Percentiles rank a stretch among this genome's conserved stretches.
Conservation (phyloP, 495 filamentous ascomycete species). For the Apiosordaria backusii region DNA sequence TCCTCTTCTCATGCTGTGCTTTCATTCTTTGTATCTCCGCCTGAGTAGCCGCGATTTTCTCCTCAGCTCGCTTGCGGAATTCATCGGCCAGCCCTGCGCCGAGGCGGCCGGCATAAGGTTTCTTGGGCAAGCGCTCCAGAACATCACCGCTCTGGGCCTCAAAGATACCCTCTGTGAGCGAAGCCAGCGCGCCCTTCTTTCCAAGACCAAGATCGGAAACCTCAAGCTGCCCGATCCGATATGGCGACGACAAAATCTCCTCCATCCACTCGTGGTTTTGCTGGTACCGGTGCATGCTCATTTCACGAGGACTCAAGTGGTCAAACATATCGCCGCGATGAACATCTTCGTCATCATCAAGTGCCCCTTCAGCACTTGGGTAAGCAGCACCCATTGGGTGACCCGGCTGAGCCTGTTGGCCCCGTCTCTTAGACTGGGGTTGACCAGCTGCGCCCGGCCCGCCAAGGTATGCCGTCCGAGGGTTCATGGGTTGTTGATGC, state of each 20-base stretch:
- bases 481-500: constrained; percentile 42
- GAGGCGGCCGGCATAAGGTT: constrained; percentile 57
- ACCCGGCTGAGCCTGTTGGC: constrained; percentile 7
- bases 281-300: constrained; percentile 77
- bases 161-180: constrained; percentile 74
- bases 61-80: constrained; percentile 69
- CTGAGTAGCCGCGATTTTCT: constrained; percentile 60
- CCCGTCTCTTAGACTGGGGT: constrained; percentile 47
- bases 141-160: constrained; percentile 58
- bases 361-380: constrained; percentile 47
- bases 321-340: constrained; percentile 84
- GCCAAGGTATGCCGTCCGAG: constrained; percentile 50
- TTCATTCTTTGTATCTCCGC: constrained; percentile 82
- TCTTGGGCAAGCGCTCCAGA: constrained; percentile 42
- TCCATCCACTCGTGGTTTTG: constrained; percentile 99
- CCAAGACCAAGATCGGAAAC: constrained; percentile 85
- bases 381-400: constrained; percentile 19
- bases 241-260: constrained; percentile 87
- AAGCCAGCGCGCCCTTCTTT: constrained; percentile 76
- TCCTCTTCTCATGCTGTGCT: constrained; percentile 65
- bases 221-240: constrained; percentile 75
- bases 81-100: constrained; percentile 66
- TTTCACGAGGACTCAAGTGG: constrained; percentile 78
- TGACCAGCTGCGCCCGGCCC: background rate
- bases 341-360: constrained; percentile 87